Percentiles rank a stretch among this genome's conserved stretches.
These are phyloP conservation scores for Avena sativa DNA, from an alignment of 176 grass and related monocot species.

Conservation along the genomic window DNA sequence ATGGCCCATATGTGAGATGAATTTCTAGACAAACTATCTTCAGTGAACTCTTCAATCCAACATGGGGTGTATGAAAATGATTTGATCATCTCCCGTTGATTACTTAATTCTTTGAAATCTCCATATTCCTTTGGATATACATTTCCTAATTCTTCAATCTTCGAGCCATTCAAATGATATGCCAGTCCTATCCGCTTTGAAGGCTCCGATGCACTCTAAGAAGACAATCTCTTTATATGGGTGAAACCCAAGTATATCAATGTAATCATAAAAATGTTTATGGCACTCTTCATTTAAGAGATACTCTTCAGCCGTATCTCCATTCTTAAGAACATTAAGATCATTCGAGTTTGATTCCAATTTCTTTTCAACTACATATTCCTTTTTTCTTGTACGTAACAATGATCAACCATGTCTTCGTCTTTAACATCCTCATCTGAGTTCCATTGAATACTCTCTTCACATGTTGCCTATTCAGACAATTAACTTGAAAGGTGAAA, in stretches of 20 bases:
- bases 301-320: neutral
- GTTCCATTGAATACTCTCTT: no score
- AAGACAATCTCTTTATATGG: no score
- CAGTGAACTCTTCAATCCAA: constrained; percentile 10
- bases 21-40: neutral
- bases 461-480: neutral
- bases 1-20: neutral
- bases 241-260: neutral
- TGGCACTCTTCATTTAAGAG: neutral
- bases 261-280: no score
- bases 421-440: no score
- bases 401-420: no score
- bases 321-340: neutral
- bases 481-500: neutral
- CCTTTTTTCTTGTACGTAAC: no score
- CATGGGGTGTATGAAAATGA: constrained; percentile 18
- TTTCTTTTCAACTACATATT: no score
- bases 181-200: no score
- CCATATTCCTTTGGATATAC: neutral
- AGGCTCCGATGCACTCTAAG: no score
- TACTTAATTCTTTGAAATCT: neutral
- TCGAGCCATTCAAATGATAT: no score
- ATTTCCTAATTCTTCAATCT: no score
- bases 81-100: neutral
- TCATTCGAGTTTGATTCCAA: no score